Evolutionary conservation across 306 rosid species (phyloP).

Genomic region (Biancaea sappan): DNA sequence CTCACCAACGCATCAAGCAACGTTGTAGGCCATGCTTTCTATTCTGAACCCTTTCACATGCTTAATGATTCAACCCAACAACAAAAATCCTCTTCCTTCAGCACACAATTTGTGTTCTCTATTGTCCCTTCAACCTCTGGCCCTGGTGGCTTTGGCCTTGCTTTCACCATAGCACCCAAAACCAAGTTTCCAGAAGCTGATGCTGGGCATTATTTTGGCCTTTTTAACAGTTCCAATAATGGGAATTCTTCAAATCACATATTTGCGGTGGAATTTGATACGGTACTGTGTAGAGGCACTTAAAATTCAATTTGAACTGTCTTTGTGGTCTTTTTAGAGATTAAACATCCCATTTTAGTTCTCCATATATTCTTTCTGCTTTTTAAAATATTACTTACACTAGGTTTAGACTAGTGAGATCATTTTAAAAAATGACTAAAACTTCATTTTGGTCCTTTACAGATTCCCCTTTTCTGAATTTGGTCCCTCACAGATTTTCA

Average conservation of each 20-base stretch:
- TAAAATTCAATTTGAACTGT: too few species aligned
- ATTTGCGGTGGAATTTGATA: conserved; percentile 71
- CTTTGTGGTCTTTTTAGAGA: too few species aligned
- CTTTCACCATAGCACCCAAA: conserved; percentile 59
- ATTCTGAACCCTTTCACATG: conserved; percentile 33
- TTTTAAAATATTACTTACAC: background rate
- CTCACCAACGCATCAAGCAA: conserved; percentile 50
- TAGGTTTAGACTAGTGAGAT: background rate
- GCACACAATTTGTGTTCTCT: conserved; percentile 67
- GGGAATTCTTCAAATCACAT: conserved; percentile 34
- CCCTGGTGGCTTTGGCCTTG: conserved; percentile 67
- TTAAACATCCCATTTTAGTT: too few species aligned
- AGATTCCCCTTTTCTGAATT: too few species aligned
- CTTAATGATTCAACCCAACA: background rate
- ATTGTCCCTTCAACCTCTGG: conserved; percentile 43
- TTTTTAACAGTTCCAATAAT: conserved; percentile 40
- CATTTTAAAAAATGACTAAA: too few species aligned
- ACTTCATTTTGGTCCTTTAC: too few species aligned
- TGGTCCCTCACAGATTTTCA: too few species aligned
- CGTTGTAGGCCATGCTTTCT: conserved; percentile 58
- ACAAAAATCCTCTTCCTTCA: conserved; percentile 46
- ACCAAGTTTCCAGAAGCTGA: conserved; percentile 42
- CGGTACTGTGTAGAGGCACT: conserved; percentile 7
- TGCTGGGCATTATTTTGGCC: conserved; percentile 58
- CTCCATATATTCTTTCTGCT: too few species aligned